These are phyloP conservation scores for Pestalotiopsis sp. DNA, from an alignment of 2,329 filamentous ascomycete genomes.

Conservation along the genomic window DNA sequence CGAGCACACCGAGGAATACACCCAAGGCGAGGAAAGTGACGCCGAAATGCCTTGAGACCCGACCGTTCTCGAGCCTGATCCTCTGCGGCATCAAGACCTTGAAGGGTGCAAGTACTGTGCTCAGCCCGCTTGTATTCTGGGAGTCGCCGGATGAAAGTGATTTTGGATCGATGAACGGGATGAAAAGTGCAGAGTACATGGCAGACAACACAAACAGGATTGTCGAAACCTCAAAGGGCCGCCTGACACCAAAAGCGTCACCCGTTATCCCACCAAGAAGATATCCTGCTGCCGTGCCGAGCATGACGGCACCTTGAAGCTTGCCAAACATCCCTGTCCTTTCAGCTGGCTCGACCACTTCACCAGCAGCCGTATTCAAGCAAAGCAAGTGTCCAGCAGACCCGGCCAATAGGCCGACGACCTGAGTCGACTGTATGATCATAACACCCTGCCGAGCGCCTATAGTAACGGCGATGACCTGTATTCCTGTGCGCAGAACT, in stretches of 20 bases:
- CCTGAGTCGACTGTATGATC: slow-evolving; percentile 68
- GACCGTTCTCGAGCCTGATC: slow-evolving; percentile 53
- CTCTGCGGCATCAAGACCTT: slow-evolving; percentile 62
- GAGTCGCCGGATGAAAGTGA: slow-evolving; percentile 20
- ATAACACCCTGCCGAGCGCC: slow-evolving; percentile 63
- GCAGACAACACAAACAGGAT: slow-evolving; percentile 54
- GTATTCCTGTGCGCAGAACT: slow-evolving; percentile 62
- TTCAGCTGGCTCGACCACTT: slow-evolving; percentile 60
- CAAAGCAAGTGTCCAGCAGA: slow-evolving; percentile 71
- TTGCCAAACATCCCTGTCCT: slow-evolving; percentile 66
- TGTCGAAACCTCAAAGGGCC: slow-evolving; percentile 67
- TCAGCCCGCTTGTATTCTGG: slow-evolving; percentile 38
- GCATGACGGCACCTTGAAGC: slow-evolving; percentile 67
- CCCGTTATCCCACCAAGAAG: slow-evolving; percentile 66
- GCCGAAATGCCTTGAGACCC: slow-evolving; percentile 57
- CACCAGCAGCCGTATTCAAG: slow-evolving; percentile 69
- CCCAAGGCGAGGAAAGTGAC: slow-evolving; percentile 65
- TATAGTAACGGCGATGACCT: slow-evolving; percentile 65
- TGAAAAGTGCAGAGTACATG: slow-evolving; percentile 40
- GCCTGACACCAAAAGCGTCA: slow-evolving; percentile 62
- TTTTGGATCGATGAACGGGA: slow-evolving; percentile 39
- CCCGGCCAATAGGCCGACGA: slow-evolving; percentile 69
- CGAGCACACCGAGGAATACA: slow-evolving; percentile 68
- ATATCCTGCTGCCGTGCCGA: slow-evolving; percentile 67
- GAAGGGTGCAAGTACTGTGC: slow-evolving; percentile 64